Conservation (phyloP, 192 early-diverging fungal genomes). For the Gorgonomyces haynaldii region DNA sequence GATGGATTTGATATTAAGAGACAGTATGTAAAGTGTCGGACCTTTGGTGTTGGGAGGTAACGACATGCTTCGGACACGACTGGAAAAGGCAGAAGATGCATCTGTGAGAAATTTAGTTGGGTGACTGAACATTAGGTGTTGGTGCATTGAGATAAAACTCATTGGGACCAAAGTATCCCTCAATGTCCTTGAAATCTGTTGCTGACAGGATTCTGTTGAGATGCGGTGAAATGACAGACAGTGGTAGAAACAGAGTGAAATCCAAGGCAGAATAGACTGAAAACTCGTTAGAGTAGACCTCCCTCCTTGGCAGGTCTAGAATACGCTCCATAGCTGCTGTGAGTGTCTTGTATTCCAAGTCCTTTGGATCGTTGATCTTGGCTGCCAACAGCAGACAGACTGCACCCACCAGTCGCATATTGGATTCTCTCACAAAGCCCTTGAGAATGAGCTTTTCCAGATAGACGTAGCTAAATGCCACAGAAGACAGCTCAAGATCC, state of each 20-base stretch:
- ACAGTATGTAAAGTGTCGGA: too few relatives aligned
- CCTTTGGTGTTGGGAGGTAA: too few relatives aligned
- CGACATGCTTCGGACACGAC: too few relatives aligned
- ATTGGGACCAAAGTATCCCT: too few relatives aligned
- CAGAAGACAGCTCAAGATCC: conserved; percentile 79
- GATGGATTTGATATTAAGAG: too few relatives aligned
- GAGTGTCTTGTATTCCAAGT: conserved; percentile 45
- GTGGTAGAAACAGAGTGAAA: conserved; percentile 79
- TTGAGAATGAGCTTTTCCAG: conserved; percentile 91
- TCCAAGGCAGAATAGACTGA: conserved; percentile 80
- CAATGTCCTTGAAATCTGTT: too few relatives aligned
- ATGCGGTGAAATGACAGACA: conserved; percentile 85
- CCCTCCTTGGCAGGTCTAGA: conserved; percentile 62
- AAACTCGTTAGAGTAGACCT: conserved; percentile 83
- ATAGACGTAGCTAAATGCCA: conserved; percentile 82
- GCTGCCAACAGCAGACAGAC: conserved; percentile 70
- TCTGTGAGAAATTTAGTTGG: too few relatives aligned
- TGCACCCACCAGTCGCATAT: conserved; percentile 61
- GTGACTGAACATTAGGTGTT: too few relatives aligned
- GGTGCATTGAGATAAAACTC: too few relatives aligned
- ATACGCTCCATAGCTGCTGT: conserved; percentile 60
- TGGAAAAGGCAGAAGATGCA: too few relatives aligned
- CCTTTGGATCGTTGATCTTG: conserved; percentile 82
- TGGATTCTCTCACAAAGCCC: conserved; percentile 55
- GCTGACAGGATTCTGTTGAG: conserved; percentile 32